These are phyloP conservation scores for Oenanthe sinensis DNA, from an alignment of 129 eudicot genomes.

Conservation along the genomic window DNA sequence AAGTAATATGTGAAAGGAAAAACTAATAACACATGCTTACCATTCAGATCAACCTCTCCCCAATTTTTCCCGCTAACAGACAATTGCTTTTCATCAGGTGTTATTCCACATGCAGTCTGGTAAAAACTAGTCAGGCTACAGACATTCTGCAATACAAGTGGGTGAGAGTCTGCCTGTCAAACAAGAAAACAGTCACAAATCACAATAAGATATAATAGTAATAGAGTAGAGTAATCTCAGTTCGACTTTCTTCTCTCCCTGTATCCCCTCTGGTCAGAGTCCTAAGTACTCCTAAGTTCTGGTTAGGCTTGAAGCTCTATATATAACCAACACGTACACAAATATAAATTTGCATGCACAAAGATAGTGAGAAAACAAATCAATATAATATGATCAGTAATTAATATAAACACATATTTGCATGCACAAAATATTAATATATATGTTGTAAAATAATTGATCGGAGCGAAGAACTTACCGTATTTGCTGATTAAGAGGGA, in stretches of 20 bases:
- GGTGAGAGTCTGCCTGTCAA: neutral
- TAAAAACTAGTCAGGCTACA: slow-evolving; percentile 63
- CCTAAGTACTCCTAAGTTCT: too few species aligned
- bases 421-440: too few species aligned
- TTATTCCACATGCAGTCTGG: slow-evolving; percentile 52
- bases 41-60: slow-evolving; percentile 92
- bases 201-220: neutral
- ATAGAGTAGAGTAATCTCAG: neutral
- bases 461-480: neutral
- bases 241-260: neutral
- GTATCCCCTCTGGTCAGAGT: neutral
- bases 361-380: neutral
- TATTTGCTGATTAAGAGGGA: too few species aligned
- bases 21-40: slow-evolving; percentile 28
- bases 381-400: too few species aligned
- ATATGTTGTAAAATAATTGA: neutral
- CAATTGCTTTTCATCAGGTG: slow-evolving; percentile 83
- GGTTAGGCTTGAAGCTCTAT: too few species aligned
- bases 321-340: too few species aligned
- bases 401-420: too few species aligned
- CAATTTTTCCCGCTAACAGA: slow-evolving; percentile 89
- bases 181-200: neutral
- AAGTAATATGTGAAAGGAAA: slow-evolving; percentile 1
- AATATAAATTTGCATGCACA: too few species aligned
- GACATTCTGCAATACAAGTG: slow-evolving; percentile 63